Conservation (phyloP, 345 rosid species). For the Odontarrhena argentea region DNA sequence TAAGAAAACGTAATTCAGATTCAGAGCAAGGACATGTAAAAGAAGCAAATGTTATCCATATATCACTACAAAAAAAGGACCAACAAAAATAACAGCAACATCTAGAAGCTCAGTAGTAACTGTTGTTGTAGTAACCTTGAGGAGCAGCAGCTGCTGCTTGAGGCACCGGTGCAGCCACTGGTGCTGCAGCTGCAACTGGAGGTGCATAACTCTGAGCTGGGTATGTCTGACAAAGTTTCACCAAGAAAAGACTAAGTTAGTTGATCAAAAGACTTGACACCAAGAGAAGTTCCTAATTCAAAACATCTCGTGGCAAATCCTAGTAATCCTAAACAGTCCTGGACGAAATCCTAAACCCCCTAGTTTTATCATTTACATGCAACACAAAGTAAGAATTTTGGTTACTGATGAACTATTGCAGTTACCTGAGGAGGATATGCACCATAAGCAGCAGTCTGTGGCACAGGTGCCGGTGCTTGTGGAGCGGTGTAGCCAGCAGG, state of each 20-base stretch:
- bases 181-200: conserved; percentile 52
- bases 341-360: background rate
- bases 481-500: conserved; percentile 65
- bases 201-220: conserved; percentile 69
- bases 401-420: background rate
- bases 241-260: conserved; percentile 21
- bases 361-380: background rate
- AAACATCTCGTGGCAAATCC: background rate
- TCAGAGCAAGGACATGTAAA: conserved; percentile 3
- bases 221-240: conserved; percentile 43
- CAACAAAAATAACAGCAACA: background rate
- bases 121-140: conserved; percentile 68
- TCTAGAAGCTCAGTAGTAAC: conserved; percentile 49
- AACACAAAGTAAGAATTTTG: background rate
- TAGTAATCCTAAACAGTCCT: background rate
- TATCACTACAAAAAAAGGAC: conserved; percentile 15
- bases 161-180: conserved; percentile 52
- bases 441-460: conserved; percentile 70
- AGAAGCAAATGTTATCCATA: conserved; percentile 6
- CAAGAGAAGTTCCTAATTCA: background rate
- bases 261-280: conserved; percentile 13
- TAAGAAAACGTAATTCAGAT: conserved; percentile 13
- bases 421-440: conserved; percentile 87
- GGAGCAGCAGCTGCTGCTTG: conserved; percentile 51
- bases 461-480: conserved; percentile 67